phyloP scores from a whole-genome alignment of 2,329 filamentous ascomycete genomes.

The Arthrinium phaeospermum region DNA sequence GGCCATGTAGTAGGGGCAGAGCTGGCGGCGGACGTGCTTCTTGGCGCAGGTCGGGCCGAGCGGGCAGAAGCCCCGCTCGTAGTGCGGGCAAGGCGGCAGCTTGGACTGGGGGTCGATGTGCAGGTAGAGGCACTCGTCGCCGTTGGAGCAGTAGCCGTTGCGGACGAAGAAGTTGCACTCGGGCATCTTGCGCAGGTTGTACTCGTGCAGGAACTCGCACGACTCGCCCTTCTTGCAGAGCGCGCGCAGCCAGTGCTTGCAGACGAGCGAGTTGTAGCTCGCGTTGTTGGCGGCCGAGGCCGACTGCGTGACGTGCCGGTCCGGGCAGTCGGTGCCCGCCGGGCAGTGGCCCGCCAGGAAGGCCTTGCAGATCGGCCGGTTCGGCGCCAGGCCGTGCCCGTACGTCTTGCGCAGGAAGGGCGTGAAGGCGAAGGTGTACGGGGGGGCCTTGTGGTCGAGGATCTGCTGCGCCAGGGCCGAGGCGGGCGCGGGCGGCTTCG shows the following conservation, averaged over 20 bases:
- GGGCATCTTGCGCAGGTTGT: slow-evolving; percentile 97
- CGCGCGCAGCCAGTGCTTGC: slow-evolving; percentile 97
- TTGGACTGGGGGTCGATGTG: slow-evolving; percentile 85
- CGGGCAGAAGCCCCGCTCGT: slow-evolving; percentile 93
- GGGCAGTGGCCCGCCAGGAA: slow-evolving; percentile 88
- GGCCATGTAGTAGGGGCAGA: slow-evolving; percentile 87
- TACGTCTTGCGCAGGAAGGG: slow-evolving; percentile 85
- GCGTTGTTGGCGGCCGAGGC: slow-evolving; percentile 45
- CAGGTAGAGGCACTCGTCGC: slow-evolving; percentile 93
- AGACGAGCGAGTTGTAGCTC: slow-evolving; percentile 83
- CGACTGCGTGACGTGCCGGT: slow-evolving; percentile 69
- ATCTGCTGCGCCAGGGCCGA: slow-evolving; percentile 50
- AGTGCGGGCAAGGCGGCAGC: slow-evolving; percentile 83
- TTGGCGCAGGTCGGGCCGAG: slow-evolving; percentile 87
- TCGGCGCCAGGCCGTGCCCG: slow-evolving; percentile 80
- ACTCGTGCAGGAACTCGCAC: slow-evolving; percentile 98
- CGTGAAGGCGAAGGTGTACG: slow-evolving; percentile 80
- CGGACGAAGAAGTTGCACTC: slow-evolving; percentile 97
- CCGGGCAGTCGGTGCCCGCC: slow-evolving; percentile 80
- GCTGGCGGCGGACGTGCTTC: slow-evolving; percentile 80
- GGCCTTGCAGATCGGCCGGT: slow-evolving; percentile 82
- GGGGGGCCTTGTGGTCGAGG: slow-evolving; percentile 60
- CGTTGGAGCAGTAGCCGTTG: slow-evolving; percentile 94
- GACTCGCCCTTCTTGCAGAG: slow-evolving; percentile 97
- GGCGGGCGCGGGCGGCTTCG: slow-evolving; percentile 37